phyloP scores from a whole-genome alignment of 805 yeast species.

The Candida sithepensis region DNA sequence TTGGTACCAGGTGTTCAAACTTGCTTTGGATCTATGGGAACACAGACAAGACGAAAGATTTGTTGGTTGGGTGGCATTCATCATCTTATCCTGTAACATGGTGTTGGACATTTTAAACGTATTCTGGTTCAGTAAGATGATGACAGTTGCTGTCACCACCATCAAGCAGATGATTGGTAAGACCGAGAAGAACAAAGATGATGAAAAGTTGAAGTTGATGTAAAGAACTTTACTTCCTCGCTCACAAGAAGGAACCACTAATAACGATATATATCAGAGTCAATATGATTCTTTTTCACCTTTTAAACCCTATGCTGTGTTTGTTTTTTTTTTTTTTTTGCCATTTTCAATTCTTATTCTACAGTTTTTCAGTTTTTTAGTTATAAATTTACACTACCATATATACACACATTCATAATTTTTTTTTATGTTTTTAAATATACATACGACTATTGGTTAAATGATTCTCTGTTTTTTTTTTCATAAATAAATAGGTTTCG shows the following conservation, averaged over 20 bases:
- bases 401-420: neutral
- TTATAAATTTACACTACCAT: neutral
- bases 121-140: slow-evolving; percentile 37
- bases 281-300: no score
- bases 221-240: no score
- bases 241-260: no score
- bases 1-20: slow-evolving; percentile 32
- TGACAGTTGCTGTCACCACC: slow-evolving; percentile 33
- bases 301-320: neutral
- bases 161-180: slow-evolving; percentile 30
- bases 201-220: slow-evolving; percentile 31
- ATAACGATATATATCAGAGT: no score
- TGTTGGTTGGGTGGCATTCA: slow-evolving; percentile 21
- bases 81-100: slow-evolving; percentile 30
- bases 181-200: slow-evolving; percentile 18
- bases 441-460: no score
- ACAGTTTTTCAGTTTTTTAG: neutral
- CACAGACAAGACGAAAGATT: slow-evolving; percentile 28
- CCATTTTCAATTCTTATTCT: no score
- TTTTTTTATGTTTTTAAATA: no score
- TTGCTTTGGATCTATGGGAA: slow-evolving; percentile 26
- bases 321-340: neutral
- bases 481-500: no score
- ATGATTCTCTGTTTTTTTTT: no score
- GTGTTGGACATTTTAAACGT: slow-evolving; percentile 33